These are phyloP conservation scores for Melaleuca alternifolia DNA, from an alignment of 345 rosid genomes.

Conservation along the genomic window DNA sequence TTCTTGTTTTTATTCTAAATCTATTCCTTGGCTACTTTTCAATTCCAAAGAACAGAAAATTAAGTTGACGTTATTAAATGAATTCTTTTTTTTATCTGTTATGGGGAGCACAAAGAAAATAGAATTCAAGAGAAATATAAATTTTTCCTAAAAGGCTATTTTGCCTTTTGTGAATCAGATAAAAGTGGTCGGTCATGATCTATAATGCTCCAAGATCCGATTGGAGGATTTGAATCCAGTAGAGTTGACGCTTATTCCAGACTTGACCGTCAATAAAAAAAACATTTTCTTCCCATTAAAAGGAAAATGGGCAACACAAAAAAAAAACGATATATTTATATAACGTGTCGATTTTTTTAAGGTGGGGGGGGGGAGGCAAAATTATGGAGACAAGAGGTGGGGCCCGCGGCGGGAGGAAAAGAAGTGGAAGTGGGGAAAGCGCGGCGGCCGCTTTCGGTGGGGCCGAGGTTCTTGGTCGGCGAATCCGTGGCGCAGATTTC, in stretches of 20 bases:
- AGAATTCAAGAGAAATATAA: too few species aligned
- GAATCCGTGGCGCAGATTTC: not conserved
- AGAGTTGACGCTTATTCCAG: too few species aligned
- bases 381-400: conserved; percentile 6
- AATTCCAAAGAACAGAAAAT: too few species aligned
- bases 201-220: too few species aligned
- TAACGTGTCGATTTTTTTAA: not conserved
- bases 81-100: too few species aligned
- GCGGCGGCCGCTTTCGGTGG: conserved; percentile 47
- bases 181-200: not conserved
- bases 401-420: conserved; percentile 25
- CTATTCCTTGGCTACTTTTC: too few species aligned
- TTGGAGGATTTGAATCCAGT: too few species aligned
- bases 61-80: too few species aligned
- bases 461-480: conserved; percentile 10
- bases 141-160: too few species aligned
- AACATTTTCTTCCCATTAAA: not conserved
- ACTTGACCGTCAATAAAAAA: not conserved
- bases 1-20: too few species aligned
- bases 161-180: not conserved
- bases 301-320: not conserved
- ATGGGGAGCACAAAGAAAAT: too few species aligned
- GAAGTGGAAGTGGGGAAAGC: conserved; percentile 22
- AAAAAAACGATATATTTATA: not conserved
- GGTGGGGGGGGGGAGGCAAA: not conserved